phyloP scores from a whole-genome alignment of 2,329 filamentous ascomycete species.

The Raffaelea arxii region DNA sequence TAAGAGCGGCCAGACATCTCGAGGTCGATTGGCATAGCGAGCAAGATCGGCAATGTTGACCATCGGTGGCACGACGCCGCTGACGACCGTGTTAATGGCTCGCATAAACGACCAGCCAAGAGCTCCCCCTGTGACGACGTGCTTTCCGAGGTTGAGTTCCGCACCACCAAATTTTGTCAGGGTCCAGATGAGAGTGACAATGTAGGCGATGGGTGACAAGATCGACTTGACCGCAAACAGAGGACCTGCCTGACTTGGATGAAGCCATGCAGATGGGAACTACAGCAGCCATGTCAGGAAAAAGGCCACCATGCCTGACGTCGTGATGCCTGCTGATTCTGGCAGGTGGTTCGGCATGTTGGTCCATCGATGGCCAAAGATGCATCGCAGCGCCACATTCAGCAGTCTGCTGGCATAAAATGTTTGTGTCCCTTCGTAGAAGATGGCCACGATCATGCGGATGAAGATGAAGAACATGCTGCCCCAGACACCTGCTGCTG shows the following conservation, averaged over 20 bases:
- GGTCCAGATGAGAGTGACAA: slow-evolving; percentile 20
- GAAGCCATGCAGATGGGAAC: slow-evolving; percentile 18
- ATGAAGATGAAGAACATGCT: slow-evolving; percentile 9
- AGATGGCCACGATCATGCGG: slow-evolving; percentile 9
- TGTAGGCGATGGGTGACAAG: slow-evolving; percentile 18
- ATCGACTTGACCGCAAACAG: slow-evolving; percentile 18
- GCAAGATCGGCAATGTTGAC: slow-evolving; percentile 5
- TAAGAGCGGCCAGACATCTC: slow-evolving; percentile 16
- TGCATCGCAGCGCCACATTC: slow-evolving; percentile 9
- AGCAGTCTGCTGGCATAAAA: slow-evolving; percentile 10
- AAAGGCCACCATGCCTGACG: slow-evolving; percentile 24
- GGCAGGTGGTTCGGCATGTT: slow-evolving; percentile 20
- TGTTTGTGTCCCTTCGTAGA: slow-evolving; percentile 11
- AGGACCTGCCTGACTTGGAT: slow-evolving; percentile 26
- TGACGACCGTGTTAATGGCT: slow-evolving; percentile 20
- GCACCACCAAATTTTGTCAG: slow-evolving; percentile 26
- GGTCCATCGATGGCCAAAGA: slow-evolving; percentile 11
- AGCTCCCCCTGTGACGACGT: neutral
- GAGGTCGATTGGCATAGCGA: slow-evolving; percentile 13
- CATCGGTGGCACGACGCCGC: slow-evolving; percentile 10
- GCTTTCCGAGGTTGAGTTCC: slow-evolving; percentile 11
- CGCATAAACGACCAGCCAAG: slow-evolving; percentile 18
- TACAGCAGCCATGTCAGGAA: slow-evolving; percentile 29
- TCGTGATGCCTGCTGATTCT: slow-evolving; percentile 21
- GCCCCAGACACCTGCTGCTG: slow-evolving; percentile 8